phyloP scores from a whole-genome alignment of 2,329 filamentous ascomycete species.

The Fusarium duplospermum region DNA sequence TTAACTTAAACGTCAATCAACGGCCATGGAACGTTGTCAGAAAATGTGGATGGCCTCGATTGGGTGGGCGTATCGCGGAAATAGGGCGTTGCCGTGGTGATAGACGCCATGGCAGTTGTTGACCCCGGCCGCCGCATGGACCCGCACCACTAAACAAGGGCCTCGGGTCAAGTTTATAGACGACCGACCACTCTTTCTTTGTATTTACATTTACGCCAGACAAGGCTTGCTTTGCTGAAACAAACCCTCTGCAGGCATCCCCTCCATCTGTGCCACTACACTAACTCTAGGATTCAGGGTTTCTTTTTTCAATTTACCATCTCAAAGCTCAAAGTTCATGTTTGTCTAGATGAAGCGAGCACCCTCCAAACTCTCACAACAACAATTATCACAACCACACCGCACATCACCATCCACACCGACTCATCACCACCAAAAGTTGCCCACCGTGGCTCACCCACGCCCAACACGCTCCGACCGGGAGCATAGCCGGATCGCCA shows the following conservation, averaged over 20 bases:
- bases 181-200: not conserved
- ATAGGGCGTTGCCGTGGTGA: conserved; percentile 38
- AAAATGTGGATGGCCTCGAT: not conserved
- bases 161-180: not conserved
- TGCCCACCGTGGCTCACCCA: conserved; percentile 50
- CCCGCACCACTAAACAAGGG: conserved; percentile 23
- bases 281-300: conserved; percentile 12
- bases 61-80: not conserved
- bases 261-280: conserved; percentile 37
- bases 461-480: conserved; percentile 53
- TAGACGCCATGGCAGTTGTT: conserved; percentile 32
- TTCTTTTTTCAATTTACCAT: conserved; percentile 6
- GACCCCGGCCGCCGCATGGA: conserved; percentile 17
- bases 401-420: conserved; percentile 3
- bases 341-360: conserved; percentile 2
- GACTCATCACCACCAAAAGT: conserved; percentile 19
- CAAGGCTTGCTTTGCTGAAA: not conserved
- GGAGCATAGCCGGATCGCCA: conserved; percentile 51
- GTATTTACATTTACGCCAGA: conserved; percentile 35
- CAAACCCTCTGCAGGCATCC: conserved; percentile 34
- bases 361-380: conserved; percentile 1
- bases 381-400: not conserved
- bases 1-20: not conserved
- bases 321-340: too few relatives aligned
- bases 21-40: not conserved